Base-by-base conservation (phyloP, 306 rosid genomes). In the Amphicarpaea edgeworthii region DNA sequence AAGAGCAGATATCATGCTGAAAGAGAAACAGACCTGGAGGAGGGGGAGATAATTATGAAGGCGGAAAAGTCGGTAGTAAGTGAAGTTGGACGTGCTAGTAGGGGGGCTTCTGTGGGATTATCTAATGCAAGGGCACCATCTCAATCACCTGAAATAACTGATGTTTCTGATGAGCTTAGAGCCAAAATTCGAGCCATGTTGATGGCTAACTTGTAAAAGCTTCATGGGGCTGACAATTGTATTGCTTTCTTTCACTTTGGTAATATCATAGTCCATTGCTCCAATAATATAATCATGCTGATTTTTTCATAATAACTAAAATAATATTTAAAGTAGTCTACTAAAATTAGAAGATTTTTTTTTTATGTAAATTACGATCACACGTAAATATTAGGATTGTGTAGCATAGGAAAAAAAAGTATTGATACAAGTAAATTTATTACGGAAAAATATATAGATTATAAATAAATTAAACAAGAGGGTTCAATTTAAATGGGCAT, bases 181-280 rank as follows among this genome's bases (percentile, higher is more conserved):
- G 96, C 98, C 77, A 93, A 93, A 89, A 90, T 93, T 37, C 86
- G 91, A 42, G 98, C 93, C 65, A 93, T 93, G 96, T 84, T 92
- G 83, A 85, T 86, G 85, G 88, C 88, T 54, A 92, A 88, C 63
- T 73, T 89, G 88, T 92, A 77, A 68, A 49, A 11, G 53, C 43
- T 11, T 3, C 41, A 11, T 21, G 9, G 42, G 58, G 23, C 12
- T 43, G 26, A 41, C 19, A 50, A 21, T 32, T 50, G 46, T 41
- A 12, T 55, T 80, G 19, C 23, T 75, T 57, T 58, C 23, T 75
- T 57, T 58, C 61, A 26, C 21, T 28, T 17, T 24, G 53, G 40
- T 73, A 34, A 51, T 77, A 43, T 60, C 37, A 30, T 34, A 34
- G 40, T 71, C 46, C 16, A 6, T 61, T 34, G 12, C 28, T 59